Evolutionary conservation across 306 rosid genomes (phyloP).

Genomic region (Coriaria nepalensis): DNA sequence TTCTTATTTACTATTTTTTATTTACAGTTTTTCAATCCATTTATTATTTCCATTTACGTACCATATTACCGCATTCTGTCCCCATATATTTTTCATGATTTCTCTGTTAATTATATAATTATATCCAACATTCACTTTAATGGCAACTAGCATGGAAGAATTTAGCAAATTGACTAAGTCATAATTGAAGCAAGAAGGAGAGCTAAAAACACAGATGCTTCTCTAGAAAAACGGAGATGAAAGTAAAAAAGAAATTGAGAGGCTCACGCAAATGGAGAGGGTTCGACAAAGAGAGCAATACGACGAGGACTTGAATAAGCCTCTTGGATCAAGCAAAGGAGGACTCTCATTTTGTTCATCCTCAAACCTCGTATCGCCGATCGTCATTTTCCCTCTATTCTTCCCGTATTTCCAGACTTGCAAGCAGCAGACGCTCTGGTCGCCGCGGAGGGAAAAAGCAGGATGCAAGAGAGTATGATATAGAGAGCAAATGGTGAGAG

Average conservation of each 20-base stretch:
- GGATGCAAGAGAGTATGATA: constrained; percentile 3
- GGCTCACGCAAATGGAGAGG: constrained; percentile 96
- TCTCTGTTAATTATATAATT: too few species aligned
- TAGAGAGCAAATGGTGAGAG: neutral
- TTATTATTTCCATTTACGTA: too few species aligned
- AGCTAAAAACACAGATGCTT: too few species aligned
- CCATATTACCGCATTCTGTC: too few species aligned
- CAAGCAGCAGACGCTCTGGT: constrained; percentile 17
- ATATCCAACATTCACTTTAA: too few species aligned
- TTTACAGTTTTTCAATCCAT: too few species aligned
- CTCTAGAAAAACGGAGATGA: too few species aligned
- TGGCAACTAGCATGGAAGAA: too few species aligned
- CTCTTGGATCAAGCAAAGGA: constrained; percentile 50
- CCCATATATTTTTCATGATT: too few species aligned
- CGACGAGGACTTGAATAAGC: constrained; percentile 61
- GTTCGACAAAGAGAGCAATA: constrained; percentile 95
- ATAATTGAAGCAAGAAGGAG: too few species aligned
- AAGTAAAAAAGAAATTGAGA: neutral
- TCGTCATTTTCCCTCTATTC: constrained; percentile 47
- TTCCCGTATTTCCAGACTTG: constrained; percentile 16
- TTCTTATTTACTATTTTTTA: too few species aligned
- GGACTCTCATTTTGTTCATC: constrained; percentile 48
- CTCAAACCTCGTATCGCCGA: constrained; percentile 28
- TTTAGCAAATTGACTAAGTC: too few species aligned
- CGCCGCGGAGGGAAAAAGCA: constrained; percentile 8